phyloP scores from a whole-genome alignment of 768 basidiomycete species.

The Serendipita vermifera region DNA sequence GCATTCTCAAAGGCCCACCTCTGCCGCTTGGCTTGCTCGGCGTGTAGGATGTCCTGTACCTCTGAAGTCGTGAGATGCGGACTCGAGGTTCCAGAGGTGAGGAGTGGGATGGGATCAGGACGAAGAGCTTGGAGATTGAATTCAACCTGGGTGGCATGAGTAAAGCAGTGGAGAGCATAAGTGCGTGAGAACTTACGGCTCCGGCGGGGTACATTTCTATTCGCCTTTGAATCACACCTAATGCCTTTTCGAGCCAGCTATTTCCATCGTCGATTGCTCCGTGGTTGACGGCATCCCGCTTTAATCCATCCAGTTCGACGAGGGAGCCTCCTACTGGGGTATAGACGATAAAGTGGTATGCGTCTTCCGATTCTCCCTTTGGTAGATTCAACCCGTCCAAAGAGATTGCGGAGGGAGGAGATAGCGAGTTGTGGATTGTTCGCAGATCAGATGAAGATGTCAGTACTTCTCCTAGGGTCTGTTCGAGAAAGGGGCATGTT shows the following conservation, averaged over 20 bases:
- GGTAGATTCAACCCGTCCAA: conserved; percentile 68
- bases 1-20: conserved; percentile 90
- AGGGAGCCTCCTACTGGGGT: conserved; percentile 69
- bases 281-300: conserved; percentile 65
- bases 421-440: conserved; percentile 84
- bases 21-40: conserved; percentile 57
- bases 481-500: background rate
- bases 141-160: conserved; percentile 50
- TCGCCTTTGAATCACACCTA: conserved; percentile 67
- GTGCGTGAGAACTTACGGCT: conserved; percentile 44
- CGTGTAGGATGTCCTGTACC: conserved; percentile 34
- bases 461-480: conserved; percentile 62
- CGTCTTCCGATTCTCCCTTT: conserved; percentile 56
- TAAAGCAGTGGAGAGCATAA: background rate
- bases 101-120: conserved; percentile 60
- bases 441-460: conserved; percentile 71
- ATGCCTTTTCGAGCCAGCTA: background rate
- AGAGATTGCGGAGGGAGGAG: conserved; percentile 78
- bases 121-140: conserved; percentile 86
- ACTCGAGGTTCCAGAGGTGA: conserved; percentile 21
- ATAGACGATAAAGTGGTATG: conserved; percentile 95
- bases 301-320: conserved; percentile 91
- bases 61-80: conserved; percentile 29
- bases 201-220: conserved; percentile 85
- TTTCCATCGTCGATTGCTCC: conserved; percentile 52